Evolutionary conservation across 306 rosid species (phyloP), one percentile per base, ranked within the genome.

Genomic region (Astragalus membranaceus): DNA sequence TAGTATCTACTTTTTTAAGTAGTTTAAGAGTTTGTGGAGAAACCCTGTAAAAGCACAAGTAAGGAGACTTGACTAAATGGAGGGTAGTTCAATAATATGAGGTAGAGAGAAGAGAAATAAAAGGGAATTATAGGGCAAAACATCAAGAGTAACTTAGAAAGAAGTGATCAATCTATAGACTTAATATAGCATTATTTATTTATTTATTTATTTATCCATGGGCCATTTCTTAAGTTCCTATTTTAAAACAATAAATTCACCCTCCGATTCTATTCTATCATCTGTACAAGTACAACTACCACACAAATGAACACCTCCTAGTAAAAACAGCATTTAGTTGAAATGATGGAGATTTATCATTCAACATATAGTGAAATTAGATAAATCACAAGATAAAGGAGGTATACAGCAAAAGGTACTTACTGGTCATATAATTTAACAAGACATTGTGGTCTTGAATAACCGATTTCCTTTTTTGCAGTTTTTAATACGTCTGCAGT

Each of bases 361-460:
- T 56, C 61, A 65, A 33, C 51, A 60, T 46, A 55, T 7, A 9
- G 14, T 67, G 13, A 53, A 69, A 39, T 50, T 11, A 78, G 47
- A 69, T 48, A 49, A 50, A 70, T 35, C 52, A 67, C 32, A 62
- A 11, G 60, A 74, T 46, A 41, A 12, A 62, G 41, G 70, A 53
- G 59, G 44, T 42, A 74, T 41, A 53, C 16, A 17, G 60, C 37
- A 37, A 11, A 62, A 46, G 49, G 41, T 26, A 62, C 95, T 79
- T 85, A 84, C 91, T 85, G 77, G 66, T 78, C 81, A 29, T 53
- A 50, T 67, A 69, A 70, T 73, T 79, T 78, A 53, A 83, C 12
- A 55, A 68, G 83, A 5, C 95, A 85, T 52, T 26, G 80, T 35
- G 88, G 87, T 78, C 92, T 80, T 49, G 81, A 79, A 82, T 79